phyloP scores from a whole-genome alignment of 805 yeast species.

The Cyberlindnera japonica region DNA sequence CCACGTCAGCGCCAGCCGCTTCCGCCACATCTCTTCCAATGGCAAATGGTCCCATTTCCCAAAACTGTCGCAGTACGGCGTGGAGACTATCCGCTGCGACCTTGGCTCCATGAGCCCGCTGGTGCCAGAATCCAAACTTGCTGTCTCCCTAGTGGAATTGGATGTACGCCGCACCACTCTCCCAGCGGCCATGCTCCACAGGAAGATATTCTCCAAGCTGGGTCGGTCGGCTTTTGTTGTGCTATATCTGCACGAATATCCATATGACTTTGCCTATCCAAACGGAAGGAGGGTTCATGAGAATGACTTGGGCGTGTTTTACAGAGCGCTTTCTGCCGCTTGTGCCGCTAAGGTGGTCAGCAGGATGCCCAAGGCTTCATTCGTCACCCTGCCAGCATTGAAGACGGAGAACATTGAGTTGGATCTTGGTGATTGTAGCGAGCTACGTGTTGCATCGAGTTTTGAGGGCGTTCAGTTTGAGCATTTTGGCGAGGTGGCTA shows the following conservation, averaged over 20 bases:
- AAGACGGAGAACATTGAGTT: not conserved
- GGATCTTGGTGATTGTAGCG: not conserved
- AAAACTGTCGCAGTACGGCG: not conserved
- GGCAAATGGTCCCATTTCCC: slow-evolving; percentile 2
- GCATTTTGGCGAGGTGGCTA: not conserved
- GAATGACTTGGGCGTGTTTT: slow-evolving; percentile 1
- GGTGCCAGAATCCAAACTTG: not conserved
- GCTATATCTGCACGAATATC: not conserved
- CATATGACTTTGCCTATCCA: not conserved
- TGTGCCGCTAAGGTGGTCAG: not conserved
- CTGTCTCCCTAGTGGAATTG: not conserved
- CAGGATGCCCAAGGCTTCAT: not conserved
- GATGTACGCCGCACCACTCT: not conserved
- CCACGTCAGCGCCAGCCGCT: not conserved
- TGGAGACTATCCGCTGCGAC: not conserved
- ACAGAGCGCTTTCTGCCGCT: not conserved
- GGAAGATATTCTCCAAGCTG: not conserved
- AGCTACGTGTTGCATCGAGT: not conserved
- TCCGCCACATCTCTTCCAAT: not conserved
- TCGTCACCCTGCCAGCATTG: not conserved
- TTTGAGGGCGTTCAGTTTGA: not conserved
- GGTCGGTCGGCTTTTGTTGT: not conserved
- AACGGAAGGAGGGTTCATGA: not conserved
- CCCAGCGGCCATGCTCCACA: not conserved
- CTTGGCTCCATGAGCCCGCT: not conserved